Base-by-base conservation (phyloP, 129 eudicot genomes). In the Ambrosia trifida region DNA sequence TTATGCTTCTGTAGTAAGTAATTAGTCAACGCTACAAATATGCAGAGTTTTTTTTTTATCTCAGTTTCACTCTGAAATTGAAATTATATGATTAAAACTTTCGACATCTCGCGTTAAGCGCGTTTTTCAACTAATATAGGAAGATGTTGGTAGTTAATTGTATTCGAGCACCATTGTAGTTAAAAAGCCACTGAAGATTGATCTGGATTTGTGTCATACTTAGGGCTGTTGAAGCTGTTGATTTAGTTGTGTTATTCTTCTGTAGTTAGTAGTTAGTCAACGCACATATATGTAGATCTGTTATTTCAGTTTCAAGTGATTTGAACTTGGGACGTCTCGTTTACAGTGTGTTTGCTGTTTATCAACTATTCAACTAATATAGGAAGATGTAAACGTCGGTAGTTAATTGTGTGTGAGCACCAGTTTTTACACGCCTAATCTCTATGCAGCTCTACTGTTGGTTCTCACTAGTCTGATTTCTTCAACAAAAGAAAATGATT, bases 401-500 rank as follows among this genome's bases (percentile, higher is more conserved):
- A 24, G 32, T 59, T 5, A 14, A 17, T 50, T 32, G 61, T 24
- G 56, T 60, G 24, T 7, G 40, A 63, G 71, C 70, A 47, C 53
- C 45, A 17, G 20, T 59, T 70, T 40, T 20, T 24, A 51, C 56
- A 36, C 57, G 18, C 31, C 50, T 28, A 24, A 30, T 38, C 63
- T 73, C 35, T 66, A 7, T 68, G 80, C 86, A 82, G 83, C 35
- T 78, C 45, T n/a, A 70, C 69, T 46, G 80, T 30, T 74, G 83
- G 43, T 24, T 60, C 66, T 72, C 72, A 24, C 53, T 62, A 76
- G 8, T 20, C 69, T 66, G 68, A 70, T 64, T 56, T 60, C 40
- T 58, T 54, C 17, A 40, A 52, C 36, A 24, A 68, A 78, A 49
- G 12, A 31, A 66, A 60, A 88, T 88, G 96, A 80, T 81, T 78